Base-by-base conservation (phyloP, 306 rosid species). In the Castanospermum australe region DNA sequence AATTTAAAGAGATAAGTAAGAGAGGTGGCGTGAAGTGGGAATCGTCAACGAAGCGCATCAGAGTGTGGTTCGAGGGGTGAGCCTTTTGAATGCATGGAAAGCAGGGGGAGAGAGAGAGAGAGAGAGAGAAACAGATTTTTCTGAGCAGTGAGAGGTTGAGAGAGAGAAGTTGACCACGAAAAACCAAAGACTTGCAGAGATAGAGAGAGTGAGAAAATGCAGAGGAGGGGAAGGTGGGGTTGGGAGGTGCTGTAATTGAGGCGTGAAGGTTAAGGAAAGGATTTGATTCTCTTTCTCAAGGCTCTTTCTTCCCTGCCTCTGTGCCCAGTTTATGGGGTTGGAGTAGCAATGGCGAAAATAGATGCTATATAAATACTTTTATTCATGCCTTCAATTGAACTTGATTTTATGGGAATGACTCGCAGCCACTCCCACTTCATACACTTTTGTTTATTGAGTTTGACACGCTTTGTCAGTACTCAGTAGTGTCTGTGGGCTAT, bases 191-290 rank as follows among this genome's bases (percentile, higher is more conserved):
- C 30, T 22, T 14, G n/a, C 42, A 12, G 48, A 50, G 51, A 18
- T 32, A 22, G 24, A 78, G 75, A 51, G 38, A 36, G 45, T 35
- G 75, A 51, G 62, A 36, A 18, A 11, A 9, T 6, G 68, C 32
- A 21, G 41, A 25, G 3, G 20, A 44, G 14, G 3, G 13, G 38
- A 1, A 15, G 2, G 55, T 5, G 35, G 75, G 77, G 63, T 8
- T 20, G 22, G 25, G 32, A 15, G 1, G 70, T 13, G 67, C 6
- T 63, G 66, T 80, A 86, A 83, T 82, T 82, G 90, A 87, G 90
- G 93, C 95, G 97, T 94, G 89, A 91, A 84, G 81, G 84, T 77
- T 65, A 90, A 86, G 97, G 77, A 84, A 93, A 87, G 80, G 92
- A 90, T 90, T 87, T 87, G 86, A 85, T 88, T 85, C 76, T 79